A percentile compares a stretch with the other conserved stretches of the same genome.
These are phyloP conservation scores for Nemania diffusa DNA, from an alignment of 2,329 filamentous ascomycete genomes.

Conservation along the genomic window DNA sequence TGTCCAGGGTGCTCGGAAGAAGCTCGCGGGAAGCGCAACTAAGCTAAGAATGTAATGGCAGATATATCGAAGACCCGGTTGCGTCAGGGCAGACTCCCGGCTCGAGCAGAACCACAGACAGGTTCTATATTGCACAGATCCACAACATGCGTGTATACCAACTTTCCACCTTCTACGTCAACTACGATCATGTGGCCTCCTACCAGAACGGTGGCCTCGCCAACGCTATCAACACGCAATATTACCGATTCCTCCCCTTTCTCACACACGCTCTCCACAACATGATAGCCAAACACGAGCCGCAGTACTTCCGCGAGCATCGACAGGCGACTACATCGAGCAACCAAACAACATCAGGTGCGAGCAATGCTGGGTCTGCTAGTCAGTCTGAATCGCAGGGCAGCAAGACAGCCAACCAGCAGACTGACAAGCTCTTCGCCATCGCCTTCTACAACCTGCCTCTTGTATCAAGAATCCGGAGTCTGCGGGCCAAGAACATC, in stretches of 20 bases:
- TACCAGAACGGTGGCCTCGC: constrained; percentile 84
- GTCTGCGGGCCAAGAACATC: constrained; percentile 88
- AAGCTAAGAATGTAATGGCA: constrained; percentile 40
- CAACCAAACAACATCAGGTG: constrained; percentile 74
- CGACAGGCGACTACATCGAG: constrained; percentile 83
- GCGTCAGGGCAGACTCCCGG: constrained; percentile 68
- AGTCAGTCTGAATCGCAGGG: constrained; percentile 72
- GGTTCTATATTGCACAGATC: constrained; percentile 87
- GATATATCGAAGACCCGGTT: constrained; percentile 75
- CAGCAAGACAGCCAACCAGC: constrained; percentile 86
- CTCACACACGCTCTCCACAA: constrained; percentile 89
- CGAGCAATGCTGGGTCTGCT: constrained; percentile 69
- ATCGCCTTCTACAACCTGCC: constrained; percentile 94
- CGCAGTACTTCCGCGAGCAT: constrained; percentile 92
- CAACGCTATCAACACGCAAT: constrained; percentile 86
- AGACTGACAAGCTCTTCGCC: constrained; percentile 95
- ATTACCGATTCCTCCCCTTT: constrained; percentile 95
- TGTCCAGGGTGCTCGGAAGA: constrained; percentile 42
- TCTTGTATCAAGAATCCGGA: constrained; percentile 84
- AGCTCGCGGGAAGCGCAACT: background rate
- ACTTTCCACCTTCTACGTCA: constrained; percentile 87
- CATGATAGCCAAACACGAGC: constrained; percentile 93
- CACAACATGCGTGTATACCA: constrained; percentile 77
- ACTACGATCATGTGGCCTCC: constrained; percentile 83
- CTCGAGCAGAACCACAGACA: constrained; percentile 79